Evolutionary conservation across 164 flowering plant species (phyloP).

Genomic region (Liriodendron chinense): DNA sequence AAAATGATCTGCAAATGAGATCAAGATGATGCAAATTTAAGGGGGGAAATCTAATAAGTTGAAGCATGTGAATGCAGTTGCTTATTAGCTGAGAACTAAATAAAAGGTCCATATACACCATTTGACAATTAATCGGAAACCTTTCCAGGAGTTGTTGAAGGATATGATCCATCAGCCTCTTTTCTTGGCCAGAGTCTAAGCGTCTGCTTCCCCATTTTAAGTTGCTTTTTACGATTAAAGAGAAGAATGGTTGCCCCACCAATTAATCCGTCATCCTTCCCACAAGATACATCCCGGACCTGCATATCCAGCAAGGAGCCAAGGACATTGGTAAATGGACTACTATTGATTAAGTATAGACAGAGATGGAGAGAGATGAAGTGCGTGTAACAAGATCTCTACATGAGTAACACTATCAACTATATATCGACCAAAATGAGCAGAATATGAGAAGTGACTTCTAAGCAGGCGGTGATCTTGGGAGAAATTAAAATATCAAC

Average conservation of each 20-base stretch:
- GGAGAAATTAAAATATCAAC: neutral
- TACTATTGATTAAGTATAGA: neutral
- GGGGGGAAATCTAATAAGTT: neutral
- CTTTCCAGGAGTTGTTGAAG: constrained; percentile 94
- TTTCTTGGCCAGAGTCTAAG: constrained; percentile 89
- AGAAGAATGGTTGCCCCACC: constrained; percentile 97
- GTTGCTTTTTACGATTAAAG: constrained; percentile 85
- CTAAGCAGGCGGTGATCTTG: too few species aligned
- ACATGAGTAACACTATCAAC: neutral
- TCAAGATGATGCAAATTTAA: neutral
- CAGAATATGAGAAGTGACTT: too few species aligned
- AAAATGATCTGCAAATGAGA: neutral
- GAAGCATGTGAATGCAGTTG: neutral
- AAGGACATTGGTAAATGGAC: neutral
- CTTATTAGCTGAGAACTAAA: neutral
- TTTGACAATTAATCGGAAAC: constrained; percentile 25
- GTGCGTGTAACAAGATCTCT: neutral
- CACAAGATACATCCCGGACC: constrained; percentile 97
- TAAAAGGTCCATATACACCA: neutral
- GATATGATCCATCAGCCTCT: constrained; percentile 93
- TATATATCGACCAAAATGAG: too few species aligned
- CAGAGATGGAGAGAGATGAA: neutral
- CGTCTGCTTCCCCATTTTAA: constrained; percentile 94
- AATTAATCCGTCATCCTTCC: constrained; percentile 67
- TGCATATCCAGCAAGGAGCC: constrained; percentile 21